phyloP scores from a whole-genome alignment of 176 grass and related monocot species.

The Elymus sibiricus region DNA sequence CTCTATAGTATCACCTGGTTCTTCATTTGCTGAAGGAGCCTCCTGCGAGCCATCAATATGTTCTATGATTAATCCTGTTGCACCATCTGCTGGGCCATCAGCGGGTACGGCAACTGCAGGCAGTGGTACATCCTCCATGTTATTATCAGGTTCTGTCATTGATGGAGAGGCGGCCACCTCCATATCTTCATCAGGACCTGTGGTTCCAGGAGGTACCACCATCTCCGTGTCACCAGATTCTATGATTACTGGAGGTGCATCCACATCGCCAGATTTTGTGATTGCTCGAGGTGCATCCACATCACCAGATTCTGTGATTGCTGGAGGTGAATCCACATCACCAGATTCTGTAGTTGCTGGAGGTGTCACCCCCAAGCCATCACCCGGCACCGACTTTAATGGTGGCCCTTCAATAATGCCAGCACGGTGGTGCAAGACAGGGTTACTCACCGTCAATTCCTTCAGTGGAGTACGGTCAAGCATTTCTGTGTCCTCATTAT shows the following conservation, averaged over 20 bases:
- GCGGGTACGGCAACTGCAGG: neutral
- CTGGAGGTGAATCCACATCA: conserved; percentile 1
- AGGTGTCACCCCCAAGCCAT: neutral
- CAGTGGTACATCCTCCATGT: conserved; percentile 15
- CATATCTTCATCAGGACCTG: conserved; percentile 16
- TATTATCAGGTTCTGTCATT: conserved; percentile 9
- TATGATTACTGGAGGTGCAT: neutral
- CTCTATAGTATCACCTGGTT: conserved; percentile 6
- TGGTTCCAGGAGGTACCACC: conserved; percentile 12
- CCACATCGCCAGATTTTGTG: neutral
- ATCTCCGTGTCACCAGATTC: conserved; percentile 6
- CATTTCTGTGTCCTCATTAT: conserved; percentile 16
- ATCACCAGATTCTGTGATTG: conserved; percentile 23
- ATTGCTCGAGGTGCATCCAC: neutral
- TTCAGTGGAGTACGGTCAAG: conserved; percentile 4
- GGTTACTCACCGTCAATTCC: conserved; percentile 22
- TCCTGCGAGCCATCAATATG: conserved; percentile 10
- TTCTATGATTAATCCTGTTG: neutral
- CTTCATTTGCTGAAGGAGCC: conserved; percentile 11
- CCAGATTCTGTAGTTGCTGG: conserved; percentile 10
- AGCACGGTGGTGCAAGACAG: neutral
- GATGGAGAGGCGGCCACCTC: conserved; percentile 2
- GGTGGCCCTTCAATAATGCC: conserved; percentile 24
- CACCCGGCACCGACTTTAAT: conserved; percentile 20
- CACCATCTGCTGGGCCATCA: conserved; percentile 9